A percentile compares a stretch with the other conserved stretches of the same genome.
These are phyloP conservation scores for Primulina eburnea DNA, from an alignment of 257 asterid species.

Conservation along the genomic window DNA sequence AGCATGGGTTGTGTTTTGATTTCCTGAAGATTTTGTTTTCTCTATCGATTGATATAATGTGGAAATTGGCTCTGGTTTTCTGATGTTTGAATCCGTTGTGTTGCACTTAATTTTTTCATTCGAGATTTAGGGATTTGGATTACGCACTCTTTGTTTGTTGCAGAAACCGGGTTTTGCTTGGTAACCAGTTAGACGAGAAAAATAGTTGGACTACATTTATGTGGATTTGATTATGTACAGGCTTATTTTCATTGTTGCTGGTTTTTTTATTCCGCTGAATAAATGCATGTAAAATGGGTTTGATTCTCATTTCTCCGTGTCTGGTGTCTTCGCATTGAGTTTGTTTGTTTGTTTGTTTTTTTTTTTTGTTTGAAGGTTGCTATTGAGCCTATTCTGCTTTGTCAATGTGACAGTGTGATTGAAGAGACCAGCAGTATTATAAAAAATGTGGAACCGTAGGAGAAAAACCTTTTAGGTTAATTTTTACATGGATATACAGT, in stretches of 20 bases:
- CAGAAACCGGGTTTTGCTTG: not conserved
- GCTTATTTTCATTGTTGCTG: not conserved
- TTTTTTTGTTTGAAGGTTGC: not conserved
- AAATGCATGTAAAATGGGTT: not conserved
- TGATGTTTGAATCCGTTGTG: not conserved
- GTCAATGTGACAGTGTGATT: not conserved
- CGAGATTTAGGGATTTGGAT: not conserved
- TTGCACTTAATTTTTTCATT: not conserved
- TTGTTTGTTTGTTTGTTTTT: too few species aligned
- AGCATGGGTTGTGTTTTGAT: not conserved
- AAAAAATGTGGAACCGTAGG: not conserved
- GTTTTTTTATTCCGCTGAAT: not conserved
- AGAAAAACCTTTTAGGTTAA: not conserved
- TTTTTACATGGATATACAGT: not conserved
- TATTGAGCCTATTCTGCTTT: not conserved
- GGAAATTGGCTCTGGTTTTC: not conserved
- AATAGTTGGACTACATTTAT: not conserved
- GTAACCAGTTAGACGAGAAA: not conserved
- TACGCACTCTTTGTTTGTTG: not conserved
- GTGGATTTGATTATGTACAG: not conserved
- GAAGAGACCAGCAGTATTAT: not conserved
- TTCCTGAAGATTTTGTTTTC: too few species aligned
- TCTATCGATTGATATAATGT: not conserved
- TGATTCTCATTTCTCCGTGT: not conserved
- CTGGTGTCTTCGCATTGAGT: not conserved